phyloP scores from a whole-genome alignment of 257 asterid genomes.

The Solanum stenotomum region DNA sequence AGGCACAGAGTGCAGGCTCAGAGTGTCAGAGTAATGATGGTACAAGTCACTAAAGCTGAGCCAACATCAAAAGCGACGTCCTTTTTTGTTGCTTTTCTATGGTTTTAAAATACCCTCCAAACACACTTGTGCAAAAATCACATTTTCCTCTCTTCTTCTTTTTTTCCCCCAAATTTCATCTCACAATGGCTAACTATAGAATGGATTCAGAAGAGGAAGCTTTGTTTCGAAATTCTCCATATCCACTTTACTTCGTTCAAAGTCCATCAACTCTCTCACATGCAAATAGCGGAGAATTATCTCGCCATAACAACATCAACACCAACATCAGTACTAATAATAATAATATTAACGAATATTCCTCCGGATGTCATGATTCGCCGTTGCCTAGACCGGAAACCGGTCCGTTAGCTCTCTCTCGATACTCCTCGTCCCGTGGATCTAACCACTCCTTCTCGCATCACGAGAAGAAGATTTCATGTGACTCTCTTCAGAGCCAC shows the following conservation, averaged over 20 bases:
- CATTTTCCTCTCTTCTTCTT: neutral
- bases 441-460: constrained; percentile 37
- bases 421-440: constrained; percentile 50
- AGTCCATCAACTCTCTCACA: constrained; percentile 58
- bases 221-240: constrained; percentile 42
- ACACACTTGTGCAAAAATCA: neutral
- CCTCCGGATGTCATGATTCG: neutral
- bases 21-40: neutral
- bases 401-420: constrained; percentile 21
- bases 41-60: neutral
- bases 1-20: neutral
- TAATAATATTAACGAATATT: neutral
- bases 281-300: constrained; percentile 18
- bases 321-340: neutral
- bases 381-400: constrained; percentile 6
- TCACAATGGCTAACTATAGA: constrained; percentile 22
- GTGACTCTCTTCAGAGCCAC: constrained; percentile 4
- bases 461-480: constrained; percentile 15
- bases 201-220: constrained; percentile 62
- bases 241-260: constrained; percentile 51
- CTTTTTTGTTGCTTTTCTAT: neutral
- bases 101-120: constrained; percentile 20
- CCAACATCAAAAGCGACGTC: constrained; percentile 1
- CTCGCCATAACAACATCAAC: neutral
- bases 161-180: neutral